These are phyloP conservation scores for Fraxinus sp. DNA, from an alignment of 305 asterid genomes.

Conservation along the genomic window DNA sequence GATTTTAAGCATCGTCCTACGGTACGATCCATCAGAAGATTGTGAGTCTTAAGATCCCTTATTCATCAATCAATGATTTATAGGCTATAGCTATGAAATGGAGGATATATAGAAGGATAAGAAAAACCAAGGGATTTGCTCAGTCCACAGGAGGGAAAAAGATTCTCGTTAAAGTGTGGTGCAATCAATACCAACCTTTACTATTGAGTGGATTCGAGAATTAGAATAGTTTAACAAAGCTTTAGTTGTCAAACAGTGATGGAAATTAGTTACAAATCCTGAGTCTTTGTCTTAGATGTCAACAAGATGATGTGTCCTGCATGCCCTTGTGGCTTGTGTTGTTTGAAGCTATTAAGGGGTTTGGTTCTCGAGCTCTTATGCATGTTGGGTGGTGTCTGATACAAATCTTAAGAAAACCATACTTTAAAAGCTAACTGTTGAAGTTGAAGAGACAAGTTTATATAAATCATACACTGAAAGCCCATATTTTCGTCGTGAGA, in stretches of 20 bases:
- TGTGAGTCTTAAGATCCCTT: constrained; percentile 98
- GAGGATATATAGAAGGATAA: neutral
- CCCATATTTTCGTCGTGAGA: no score
- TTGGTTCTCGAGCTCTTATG: neutral
- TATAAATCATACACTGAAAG: no score
- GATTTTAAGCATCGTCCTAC: constrained; percentile 75
- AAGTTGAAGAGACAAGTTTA: no score
- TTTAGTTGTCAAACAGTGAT: neutral
- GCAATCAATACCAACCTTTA: neutral
- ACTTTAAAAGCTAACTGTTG: no score
- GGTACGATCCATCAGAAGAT: constrained; percentile 81
- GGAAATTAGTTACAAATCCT: neutral
- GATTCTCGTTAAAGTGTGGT: neutral
- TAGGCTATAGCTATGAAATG: neutral
- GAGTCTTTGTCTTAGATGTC: neutral
- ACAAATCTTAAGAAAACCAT: no score
- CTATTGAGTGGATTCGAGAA: neutral
- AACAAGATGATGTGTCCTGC: neutral
- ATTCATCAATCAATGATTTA: neutral
- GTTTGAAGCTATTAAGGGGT: neutral
- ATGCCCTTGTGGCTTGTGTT: neutral
- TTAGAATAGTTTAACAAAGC: neutral
- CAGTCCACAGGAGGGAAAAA: neutral
- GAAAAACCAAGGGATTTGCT: neutral
- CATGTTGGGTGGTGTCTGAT: neutral